Percentiles rank a stretch among this genome's conserved stretches.
Conservation (phyloP, 1,139 yeast genomes). For the Yamadazyma spencermartinsiae region DNA sequence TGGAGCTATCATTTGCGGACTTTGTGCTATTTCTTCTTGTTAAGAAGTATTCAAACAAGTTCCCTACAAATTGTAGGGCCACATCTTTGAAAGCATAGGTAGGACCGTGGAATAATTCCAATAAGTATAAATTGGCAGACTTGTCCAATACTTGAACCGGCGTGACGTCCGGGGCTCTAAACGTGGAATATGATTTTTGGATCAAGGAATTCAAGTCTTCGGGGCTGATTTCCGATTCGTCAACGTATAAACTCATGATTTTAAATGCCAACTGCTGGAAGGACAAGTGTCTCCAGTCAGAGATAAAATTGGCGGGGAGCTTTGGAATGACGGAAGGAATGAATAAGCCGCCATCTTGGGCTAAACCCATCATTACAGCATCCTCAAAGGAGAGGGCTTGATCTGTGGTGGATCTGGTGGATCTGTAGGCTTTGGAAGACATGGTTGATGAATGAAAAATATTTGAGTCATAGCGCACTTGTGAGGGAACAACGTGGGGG, state of each 20-base stretch:
- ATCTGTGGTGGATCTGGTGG: slow-evolving; percentile 67
- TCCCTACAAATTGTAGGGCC: slow-evolving; percentile 96
- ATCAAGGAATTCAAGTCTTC: slow-evolving; percentile 65
- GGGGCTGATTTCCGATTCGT: slow-evolving; percentile 66
- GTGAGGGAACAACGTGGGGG: too few relatives aligned
- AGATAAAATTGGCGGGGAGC: slow-evolving; percentile 58
- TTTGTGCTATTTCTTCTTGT: slow-evolving; percentile 71
- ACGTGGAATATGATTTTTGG: slow-evolving; percentile 78
- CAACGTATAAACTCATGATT: slow-evolving; percentile 77
- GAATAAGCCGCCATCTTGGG: slow-evolving; percentile 94
- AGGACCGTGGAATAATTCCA: slow-evolving; percentile 98
- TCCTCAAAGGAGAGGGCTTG: slow-evolving; percentile 79
- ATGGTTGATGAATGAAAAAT: too few relatives aligned
- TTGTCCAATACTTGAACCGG: slow-evolving; percentile 67
- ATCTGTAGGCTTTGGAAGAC: slow-evolving; percentile 67
- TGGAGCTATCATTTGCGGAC: slow-evolving; percentile 44
- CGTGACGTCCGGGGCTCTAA: slow-evolving; percentile 82
- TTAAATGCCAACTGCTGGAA: slow-evolving; percentile 87
- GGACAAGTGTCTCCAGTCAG: slow-evolving; percentile 68
- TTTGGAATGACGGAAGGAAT: slow-evolving; percentile 82
- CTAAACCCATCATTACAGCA: slow-evolving; percentile 90
- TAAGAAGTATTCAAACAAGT: slow-evolving; percentile 88
- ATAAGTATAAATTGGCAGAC: slow-evolving; percentile 58
- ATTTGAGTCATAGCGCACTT: slow-evolving; percentile 5
- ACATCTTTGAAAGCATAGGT: slow-evolving; percentile 99